A percentile compares a stretch with the other conserved stretches of the same genome.
Conservation (phyloP, 305 asterid species). For the Solanum hybrid region DNA sequence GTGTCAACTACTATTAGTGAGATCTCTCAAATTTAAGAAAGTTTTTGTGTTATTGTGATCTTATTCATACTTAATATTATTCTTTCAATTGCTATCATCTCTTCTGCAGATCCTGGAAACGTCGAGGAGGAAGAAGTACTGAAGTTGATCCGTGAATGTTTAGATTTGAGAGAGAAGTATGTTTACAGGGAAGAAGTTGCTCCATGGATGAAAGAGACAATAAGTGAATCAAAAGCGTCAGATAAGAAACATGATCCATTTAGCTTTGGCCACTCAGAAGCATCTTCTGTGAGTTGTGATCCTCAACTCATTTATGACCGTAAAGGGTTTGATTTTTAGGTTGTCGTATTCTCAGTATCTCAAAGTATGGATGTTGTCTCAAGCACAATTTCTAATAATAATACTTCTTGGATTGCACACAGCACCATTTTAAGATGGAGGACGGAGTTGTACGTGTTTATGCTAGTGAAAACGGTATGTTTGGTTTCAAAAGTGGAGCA, state of each 20-base stretch:
- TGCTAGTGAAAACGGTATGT: constrained; percentile 63
- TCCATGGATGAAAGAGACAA: constrained; percentile 54
- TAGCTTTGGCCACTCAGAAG: constrained; percentile 60
- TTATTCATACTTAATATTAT: not conserved
- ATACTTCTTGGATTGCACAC: constrained; percentile 23
- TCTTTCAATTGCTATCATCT: not conserved
- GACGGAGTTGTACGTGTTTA: constrained; percentile 84
- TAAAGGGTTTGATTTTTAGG: not conserved
- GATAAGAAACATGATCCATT: constrained; percentile 45
- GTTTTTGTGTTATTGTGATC: not conserved
- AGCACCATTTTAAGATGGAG: constrained; percentile 84
- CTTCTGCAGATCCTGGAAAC: constrained; percentile 48
- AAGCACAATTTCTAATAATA: constrained; percentile 16
- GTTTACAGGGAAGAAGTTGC: constrained; percentile 66
- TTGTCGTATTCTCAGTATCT: not conserved
- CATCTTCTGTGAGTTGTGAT: constrained; percentile 67
- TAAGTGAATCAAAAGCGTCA: constrained; percentile 28
- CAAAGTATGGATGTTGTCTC: not conserved
- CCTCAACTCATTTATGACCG: constrained; percentile 8
- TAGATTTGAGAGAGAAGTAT: constrained; percentile 74
- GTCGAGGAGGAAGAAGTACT: constrained; percentile 80
- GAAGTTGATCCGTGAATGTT: constrained; percentile 71
- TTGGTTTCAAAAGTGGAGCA: constrained; percentile 13
- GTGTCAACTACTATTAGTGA: not conserved
- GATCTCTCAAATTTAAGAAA: not conserved